Evolutionary conservation across 208 protist species (phyloP).

Genomic region (Polymyxa betae): DNA sequence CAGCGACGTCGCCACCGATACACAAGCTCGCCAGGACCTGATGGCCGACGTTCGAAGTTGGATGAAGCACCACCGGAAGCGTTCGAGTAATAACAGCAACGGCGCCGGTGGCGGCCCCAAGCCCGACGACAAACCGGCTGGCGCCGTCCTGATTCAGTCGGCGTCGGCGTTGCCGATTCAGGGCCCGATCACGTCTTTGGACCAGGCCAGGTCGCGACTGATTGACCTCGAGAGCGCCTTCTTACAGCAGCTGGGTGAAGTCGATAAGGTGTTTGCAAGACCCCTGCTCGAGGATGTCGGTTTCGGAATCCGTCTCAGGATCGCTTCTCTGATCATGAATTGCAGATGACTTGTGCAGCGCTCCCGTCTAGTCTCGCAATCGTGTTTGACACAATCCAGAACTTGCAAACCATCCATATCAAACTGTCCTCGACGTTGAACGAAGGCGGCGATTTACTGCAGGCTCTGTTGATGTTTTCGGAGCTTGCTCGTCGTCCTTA

Average conservation of each 20-base stretch:
- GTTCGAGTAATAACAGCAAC: not conserved
- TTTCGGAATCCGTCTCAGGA: not conserved
- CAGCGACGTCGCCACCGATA: not conserved
- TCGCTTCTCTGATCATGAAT: not conserved
- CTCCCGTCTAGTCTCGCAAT: not conserved
- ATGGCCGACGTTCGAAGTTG: not conserved
- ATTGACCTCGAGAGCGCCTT: not conserved
- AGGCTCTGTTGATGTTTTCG: not conserved
- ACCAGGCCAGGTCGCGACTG: not conserved
- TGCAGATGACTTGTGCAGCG: not conserved
- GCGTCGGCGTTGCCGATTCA: not conserved
- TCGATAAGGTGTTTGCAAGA: not conserved
- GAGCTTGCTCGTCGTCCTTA: not conserved
- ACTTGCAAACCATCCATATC: conserved; percentile 3
- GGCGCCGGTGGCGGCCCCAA: not conserved
- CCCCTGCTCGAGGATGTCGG: conserved; percentile 8
- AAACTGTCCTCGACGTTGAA: not conserved
- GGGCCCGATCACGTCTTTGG: not conserved
- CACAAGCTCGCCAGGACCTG: not conserved
- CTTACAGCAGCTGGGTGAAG: not conserved
- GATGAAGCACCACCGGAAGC: not conserved
- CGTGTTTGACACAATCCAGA: conserved; percentile 44
- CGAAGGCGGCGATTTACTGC: not conserved
- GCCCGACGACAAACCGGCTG: not conserved
- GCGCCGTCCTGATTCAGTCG: not conserved